Base-by-base conservation (phyloP, 2,329 filamentous ascomycete genomes). In the Calonectria honghensis region DNA sequence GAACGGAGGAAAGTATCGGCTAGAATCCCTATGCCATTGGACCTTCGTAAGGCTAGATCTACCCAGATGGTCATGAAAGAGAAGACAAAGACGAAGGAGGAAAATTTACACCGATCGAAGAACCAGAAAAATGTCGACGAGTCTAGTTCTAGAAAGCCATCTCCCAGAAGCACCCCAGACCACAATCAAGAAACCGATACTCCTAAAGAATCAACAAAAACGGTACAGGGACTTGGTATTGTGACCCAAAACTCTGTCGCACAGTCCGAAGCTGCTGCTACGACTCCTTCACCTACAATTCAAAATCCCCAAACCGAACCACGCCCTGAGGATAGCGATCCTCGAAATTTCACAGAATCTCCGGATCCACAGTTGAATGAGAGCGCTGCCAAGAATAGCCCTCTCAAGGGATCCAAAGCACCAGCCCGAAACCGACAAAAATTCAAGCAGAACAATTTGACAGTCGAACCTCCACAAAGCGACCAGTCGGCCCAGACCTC, bases 11-110 rank as follows among this genome's bases (percentile, higher is more conserved):
- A 80, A 79, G 79, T 79, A 67, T 84, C 82, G 83, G 78, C 83
- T 79, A 84, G 79, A 71, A 85, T 85, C 75, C 74, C 81, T 50
- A 81, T 84, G 82, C 84, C 84, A 57, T 73, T 83, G 69, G 75
- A 79, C 71, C 81, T 76, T 65, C 78, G 68, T 50, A 78, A 77
- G 64, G n/a, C 68, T 24, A 76, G 73, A 29, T 57, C 64, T 20
- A 24, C 70, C 29, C 74, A 73, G 16, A 64, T 72, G 41, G 68
- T 52, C 6, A 73, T 74, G 63, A 16, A 31, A 6, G 59, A 45
- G 35, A 69, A 29, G 50, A 59, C 31, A 54, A 48, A 63, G 4
- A 32, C 27, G 31, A 66, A 76, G 37, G 18, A 31, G 57, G 57
- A 24, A 14, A 37, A 27, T 41, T 52, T 48, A n/a, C 41, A 31